Conservation (phyloP, 768 basidiomycete genomes). For the Suillus discolor region DNA sequence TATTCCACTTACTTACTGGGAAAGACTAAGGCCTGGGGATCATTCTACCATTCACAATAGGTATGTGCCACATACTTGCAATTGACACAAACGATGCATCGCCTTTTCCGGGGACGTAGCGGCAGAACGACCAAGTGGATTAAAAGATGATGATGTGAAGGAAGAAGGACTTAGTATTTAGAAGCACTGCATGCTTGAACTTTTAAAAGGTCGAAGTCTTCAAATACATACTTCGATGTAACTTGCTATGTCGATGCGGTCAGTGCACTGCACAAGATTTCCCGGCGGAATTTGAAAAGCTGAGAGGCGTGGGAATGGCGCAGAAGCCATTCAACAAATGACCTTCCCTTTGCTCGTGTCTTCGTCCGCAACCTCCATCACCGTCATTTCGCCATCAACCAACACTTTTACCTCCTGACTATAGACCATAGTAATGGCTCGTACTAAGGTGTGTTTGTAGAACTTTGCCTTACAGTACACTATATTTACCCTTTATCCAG, state of each 20-base stretch:
- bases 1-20: not conserved
- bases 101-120: not conserved
- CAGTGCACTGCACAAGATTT: constrained; percentile 28
- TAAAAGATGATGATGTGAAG: not conserved
- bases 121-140: not conserved
- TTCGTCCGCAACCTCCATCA: constrained; percentile 15
- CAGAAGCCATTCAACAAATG: constrained; percentile 21
- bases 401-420: constrained; percentile 6
- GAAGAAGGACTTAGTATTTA: not conserved
- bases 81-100: not conserved
- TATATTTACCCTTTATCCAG: constrained; percentile 40
- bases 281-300: constrained; percentile 29
- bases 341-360: constrained; percentile 8
- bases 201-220: not conserved
- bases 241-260: constrained; percentile 19
- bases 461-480: constrained; percentile 5
- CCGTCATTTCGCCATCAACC: not conserved
- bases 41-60: not conserved
- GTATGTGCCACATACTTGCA: not conserved
- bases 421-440: constrained; percentile 59
- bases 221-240: not conserved
- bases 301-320: constrained; percentile 31
- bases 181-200: not conserved
- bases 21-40: not conserved
- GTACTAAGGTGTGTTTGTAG: constrained; percentile 68